Evolutionary conservation across 192 early-diverging fungal genomes (phyloP), one percentile per base, ranked within the genome.

Genomic region (Pilobolus umbonatus): DNA sequence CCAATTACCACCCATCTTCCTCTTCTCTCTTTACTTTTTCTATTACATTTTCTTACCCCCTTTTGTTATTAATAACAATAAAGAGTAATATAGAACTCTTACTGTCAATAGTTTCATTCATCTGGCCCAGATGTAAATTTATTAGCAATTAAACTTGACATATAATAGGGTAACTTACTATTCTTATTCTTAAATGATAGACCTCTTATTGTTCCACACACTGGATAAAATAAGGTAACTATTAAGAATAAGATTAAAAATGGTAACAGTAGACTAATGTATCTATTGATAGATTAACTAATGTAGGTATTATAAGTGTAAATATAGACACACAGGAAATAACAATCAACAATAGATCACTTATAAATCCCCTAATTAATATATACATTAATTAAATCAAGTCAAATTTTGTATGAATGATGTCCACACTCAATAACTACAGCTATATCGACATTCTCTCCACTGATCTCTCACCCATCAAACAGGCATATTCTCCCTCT

Each of bases 151-250:
- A n/a, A n/a, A n/a, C n/a, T n/a, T n/a, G n/a, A n/a, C n/a, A n/a
- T n/a, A n/a, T n/a, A n/a, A n/a, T n/a, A 49, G 25, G 47, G 47
- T 49, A 49, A 49, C 25, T 42, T 46, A 46, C 19, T 46, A 21
- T 45, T 45, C 17, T n/a, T 19, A 45, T 3, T 45, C 14, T 22
- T 29, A 28, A 17, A 29, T 25, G n/a, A 49, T 49, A 12, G 1
- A 5, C 22, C 24, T 25, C 2, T 47, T 47, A 45, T n/a, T 21
- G 22, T 45, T 2, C 17, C n/a, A 21, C 8, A 5, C 15, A n/a
- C 29, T 49, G 29, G 25, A 28, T 49, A 49, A 49, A 49, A 49
- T 49, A 7, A n/a, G 26, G n/a, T 49, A 7, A 28, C 29, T 25
- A 25, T 22, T n/a, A 25, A 25, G 25, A 15, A 25, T 5, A 28